Evolutionary conservation across 192 early-diverging fungal species (phyloP).

Genomic region (Gaertneriomyces sp.): DNA sequence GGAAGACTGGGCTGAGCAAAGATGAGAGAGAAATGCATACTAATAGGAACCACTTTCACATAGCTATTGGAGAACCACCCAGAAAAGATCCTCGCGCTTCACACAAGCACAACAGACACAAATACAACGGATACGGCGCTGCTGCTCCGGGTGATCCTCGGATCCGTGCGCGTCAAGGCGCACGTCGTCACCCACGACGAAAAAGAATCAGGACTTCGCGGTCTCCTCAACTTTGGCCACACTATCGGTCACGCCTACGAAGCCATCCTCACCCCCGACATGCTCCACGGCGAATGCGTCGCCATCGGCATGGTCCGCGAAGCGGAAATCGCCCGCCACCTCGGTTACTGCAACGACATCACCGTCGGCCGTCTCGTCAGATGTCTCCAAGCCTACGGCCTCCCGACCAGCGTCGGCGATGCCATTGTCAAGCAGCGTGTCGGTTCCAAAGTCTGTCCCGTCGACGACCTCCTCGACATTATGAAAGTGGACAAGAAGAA

Average conservation of each 20-base stretch:
- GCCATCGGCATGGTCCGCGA: constrained; percentile 93
- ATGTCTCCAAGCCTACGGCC: constrained; percentile 80
- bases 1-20: too few relatives aligned
- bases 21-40: too few relatives aligned
- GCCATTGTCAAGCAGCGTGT: constrained; percentile 65
- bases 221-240: constrained; percentile 96
- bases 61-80: constrained; percentile 77
- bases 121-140: constrained; percentile 21
- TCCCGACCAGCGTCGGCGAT: constrained; percentile 83
- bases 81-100: constrained; percentile 68
- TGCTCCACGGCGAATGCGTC: constrained; percentile 97
- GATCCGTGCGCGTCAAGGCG: constrained; percentile 87
- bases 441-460: constrained; percentile 58
- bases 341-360: constrained; percentile 82
- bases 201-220: constrained; percentile 89
- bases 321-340: constrained; percentile 84
- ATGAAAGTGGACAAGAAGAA: constrained; percentile 98
- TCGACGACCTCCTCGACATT: constrained; percentile 82
- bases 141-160: constrained; percentile 81
- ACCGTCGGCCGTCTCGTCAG: constrained; percentile 79
- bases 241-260: constrained; percentile 96
- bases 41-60: too few relatives aligned
- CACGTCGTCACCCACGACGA: constrained; percentile 94
- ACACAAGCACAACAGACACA: constrained; percentile 5
- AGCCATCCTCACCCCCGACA: constrained; percentile 78